phyloP scores from a whole-genome alignment of 768 basidiomycete species.

The Boletales sp. region DNA sequence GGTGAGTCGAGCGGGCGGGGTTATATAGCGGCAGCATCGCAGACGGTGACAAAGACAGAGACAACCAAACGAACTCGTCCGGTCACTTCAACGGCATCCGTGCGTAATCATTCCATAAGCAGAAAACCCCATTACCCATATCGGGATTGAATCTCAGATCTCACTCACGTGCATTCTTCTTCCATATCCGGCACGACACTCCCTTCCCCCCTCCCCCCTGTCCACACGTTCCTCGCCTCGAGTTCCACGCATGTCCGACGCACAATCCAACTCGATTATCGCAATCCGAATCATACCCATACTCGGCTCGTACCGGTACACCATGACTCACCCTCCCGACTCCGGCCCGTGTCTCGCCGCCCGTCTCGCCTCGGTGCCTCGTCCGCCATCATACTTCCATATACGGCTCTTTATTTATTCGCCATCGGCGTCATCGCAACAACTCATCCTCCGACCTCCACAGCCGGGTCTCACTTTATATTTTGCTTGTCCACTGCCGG shows the following conservation, averaged over 20 bases:
- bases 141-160: constrained; percentile 29
- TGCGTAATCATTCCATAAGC: constrained; percentile 30
- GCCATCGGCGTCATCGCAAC: constrained; percentile 5
- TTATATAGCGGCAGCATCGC: constrained; percentile 31
- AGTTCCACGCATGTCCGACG: constrained; percentile 21
- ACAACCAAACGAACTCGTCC: constrained; percentile 28
- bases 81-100: constrained; percentile 20
- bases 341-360: constrained; percentile 5
- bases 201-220: too few relatives aligned
- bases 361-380: constrained; percentile 11
- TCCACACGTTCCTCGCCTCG: constrained; percentile 32
- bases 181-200: constrained; percentile 11
- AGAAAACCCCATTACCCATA: constrained; percentile 11
- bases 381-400: constrained; percentile 2
- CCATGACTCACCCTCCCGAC: constrained; percentile 15
- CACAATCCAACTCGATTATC: constrained; percentile 23
- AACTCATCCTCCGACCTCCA: constrained; percentile 11
- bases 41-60: constrained; percentile 29
- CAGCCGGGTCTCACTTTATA: too few relatives aligned
- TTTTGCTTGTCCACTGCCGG: not conserved
- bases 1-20: constrained; percentile 11
- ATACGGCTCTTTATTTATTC: not conserved
- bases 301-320: constrained; percentile 1
- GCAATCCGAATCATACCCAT: constrained; percentile 20
- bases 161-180: constrained; percentile 22